Base-by-base conservation (phyloP, 768 basidiomycete genomes). In the Trametes cinnabarina region DNA sequence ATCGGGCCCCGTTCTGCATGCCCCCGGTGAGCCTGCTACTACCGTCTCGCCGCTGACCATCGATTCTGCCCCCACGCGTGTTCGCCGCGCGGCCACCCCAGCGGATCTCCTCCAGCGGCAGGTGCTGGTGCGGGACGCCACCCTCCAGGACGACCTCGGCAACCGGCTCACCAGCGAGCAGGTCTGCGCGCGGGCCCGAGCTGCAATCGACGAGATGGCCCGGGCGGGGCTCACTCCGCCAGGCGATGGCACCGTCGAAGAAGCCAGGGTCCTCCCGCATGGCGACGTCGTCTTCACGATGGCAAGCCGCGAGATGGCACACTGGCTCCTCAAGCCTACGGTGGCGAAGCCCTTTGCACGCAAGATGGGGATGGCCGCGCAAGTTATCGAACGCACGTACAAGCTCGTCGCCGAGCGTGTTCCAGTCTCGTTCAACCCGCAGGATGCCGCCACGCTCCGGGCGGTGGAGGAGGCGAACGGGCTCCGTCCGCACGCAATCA, bases 381-480 rank as follows among this genome's bases (percentile, higher is more conserved):
- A 50, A 14, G 14, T 57, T 14, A 17, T 57, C 40, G 48, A 50
- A 40, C 47, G 55, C 32, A 57, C 56, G 5, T 57, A 51, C 42
- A 50, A 37, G 32, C 48, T 57, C 0, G 48, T 57, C 2, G 56
- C 49, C 0, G 49, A 57, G 47, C 48, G 30, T 1, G 56, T 57
- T 15, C 56, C 56, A 0, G 41, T 57, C 20, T 7, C 41, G 1
- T 57, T 50, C 19, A 34, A 50, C 32, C 56, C 56, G 1, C 25
- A 30, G 11, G n/a, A 44, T n/a, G n/a, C 15, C 3, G 17, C 5
- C 37, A 39, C 11, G 8, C 30, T 50, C 3, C 41, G 48, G 0
- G 48, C 41, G 9, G 41, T 39, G 1, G 55, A 57, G 30, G 39
- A 19, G 1, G 39, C 30, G 17, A 28, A 57, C 32, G 26, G 17